Percentiles rank a stretch among this genome's conserved stretches.
Evolutionary conservation across 768 basidiomycete genomes (phyloP).

Genomic region (Symmetrospora coprosmae): DNA sequence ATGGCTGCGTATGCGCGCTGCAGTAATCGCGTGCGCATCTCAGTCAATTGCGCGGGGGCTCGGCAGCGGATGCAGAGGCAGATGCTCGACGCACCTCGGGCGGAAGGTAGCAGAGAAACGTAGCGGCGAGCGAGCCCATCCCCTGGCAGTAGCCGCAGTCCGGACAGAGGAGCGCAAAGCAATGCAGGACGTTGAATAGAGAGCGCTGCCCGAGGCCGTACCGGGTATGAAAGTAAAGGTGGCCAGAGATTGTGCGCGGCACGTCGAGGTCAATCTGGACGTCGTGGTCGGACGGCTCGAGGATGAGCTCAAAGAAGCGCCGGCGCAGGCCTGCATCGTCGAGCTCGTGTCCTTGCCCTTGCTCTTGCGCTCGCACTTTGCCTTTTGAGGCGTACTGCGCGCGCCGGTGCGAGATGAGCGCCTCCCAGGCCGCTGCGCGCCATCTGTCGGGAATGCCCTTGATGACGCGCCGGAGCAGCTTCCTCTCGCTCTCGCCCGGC

Average conservation of each 20-base stretch:
- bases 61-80: background rate
- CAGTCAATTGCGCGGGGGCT: too few relatives aligned
- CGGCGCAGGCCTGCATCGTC: too few relatives aligned
- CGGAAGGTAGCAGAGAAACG: conserved; percentile 80
- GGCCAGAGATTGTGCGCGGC: conserved; percentile 84
- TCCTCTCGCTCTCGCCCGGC: conserved; percentile 21
- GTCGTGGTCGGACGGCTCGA: conserved; percentile 74
- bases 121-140: conserved; percentile 95
- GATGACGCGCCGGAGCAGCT: conserved; percentile 55
- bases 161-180: conserved; percentile 82
- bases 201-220: conserved; percentile 94
- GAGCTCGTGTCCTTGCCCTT: conserved; percentile 21
- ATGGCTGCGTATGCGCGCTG: conserved; percentile 64
- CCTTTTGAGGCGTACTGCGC: too few relatives aligned
- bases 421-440: conserved; percentile 82
- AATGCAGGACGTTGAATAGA: conserved; percentile 82
- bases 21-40: too few relatives aligned
- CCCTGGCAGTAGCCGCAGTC: conserved; percentile 94
- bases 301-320: conserved; percentile 52
- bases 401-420: conserved; percentile 53
- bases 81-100: conserved; percentile 49
- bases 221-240: conserved; percentile 83
- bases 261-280: conserved; percentile 97
- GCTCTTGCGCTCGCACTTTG: too few relatives aligned
- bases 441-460: conserved; percentile 96